Conservation (phyloP, 2,329 filamentous ascomycete genomes). For the Colletotrichum sp. region DNA sequence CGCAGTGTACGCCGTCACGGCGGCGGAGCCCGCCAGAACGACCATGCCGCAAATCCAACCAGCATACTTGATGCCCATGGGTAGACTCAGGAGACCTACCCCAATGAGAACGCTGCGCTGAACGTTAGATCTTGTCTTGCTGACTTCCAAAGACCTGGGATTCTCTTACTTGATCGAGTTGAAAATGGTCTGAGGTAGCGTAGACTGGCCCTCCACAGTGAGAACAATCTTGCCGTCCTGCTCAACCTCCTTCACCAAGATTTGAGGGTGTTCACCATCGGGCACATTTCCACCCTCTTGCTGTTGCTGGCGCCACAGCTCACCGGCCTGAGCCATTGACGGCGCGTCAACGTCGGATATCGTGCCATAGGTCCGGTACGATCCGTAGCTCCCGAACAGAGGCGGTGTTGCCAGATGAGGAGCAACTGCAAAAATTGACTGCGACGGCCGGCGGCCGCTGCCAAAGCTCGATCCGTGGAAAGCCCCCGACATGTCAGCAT, state of each 20-base stretch:
- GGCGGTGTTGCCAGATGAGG: slow-evolving; percentile 71
- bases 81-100: slow-evolving; percentile 86
- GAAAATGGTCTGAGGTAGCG: slow-evolving; percentile 92
- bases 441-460: slow-evolving; percentile 32
- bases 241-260: slow-evolving; percentile 88
- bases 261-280: slow-evolving; percentile 70
- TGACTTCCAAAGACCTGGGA: background rate
- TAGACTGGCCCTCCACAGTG: slow-evolving; percentile 91
- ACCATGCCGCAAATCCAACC: slow-evolving; percentile 86
- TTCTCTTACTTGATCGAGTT: slow-evolving; percentile 80
- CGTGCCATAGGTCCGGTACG: slow-evolving; percentile 61
- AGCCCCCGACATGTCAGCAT: slow-evolving; percentile 45
- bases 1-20: slow-evolving; percentile 85
- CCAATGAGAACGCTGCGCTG: slow-evolving; percentile 75
- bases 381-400: slow-evolving; percentile 74
- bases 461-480: slow-evolving; percentile 33
- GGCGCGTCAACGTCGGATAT: slow-evolving; percentile 45
- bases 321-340: slow-evolving; percentile 57
- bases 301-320: slow-evolving; percentile 60
- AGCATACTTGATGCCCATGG: slow-evolving; percentile 84
- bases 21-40: slow-evolving; percentile 76
- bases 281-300: slow-evolving; percentile 50
- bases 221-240: slow-evolving; percentile 86
- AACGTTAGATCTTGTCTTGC: background rate
- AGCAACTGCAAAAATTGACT: slow-evolving; percentile 62